Evolutionary conservation across 129 eudicot species (phyloP).

Genomic region (Oenanthe sinensis): DNA sequence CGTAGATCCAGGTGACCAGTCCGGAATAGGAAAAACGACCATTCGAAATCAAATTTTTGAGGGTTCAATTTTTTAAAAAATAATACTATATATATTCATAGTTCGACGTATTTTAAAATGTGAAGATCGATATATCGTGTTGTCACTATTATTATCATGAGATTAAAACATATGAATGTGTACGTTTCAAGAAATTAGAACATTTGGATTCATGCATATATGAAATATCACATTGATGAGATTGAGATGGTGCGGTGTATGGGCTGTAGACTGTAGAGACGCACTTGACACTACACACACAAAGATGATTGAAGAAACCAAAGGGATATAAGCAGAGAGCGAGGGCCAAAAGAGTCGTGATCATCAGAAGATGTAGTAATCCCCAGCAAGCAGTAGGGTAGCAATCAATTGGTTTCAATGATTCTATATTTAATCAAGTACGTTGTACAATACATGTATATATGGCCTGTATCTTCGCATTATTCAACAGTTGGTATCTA

Average conservation of each 20-base stretch:
- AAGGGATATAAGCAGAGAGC: no score
- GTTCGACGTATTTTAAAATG: no score
- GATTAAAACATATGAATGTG: no score
- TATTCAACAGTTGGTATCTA: constrained; percentile 2
- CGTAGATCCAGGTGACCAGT: no score
- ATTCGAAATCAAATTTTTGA: no score
- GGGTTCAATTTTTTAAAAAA: no score
- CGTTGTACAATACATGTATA: not conserved
- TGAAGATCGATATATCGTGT: no score
- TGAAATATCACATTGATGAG: no score
- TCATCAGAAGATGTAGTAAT: not conserved
- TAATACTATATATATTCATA: no score
- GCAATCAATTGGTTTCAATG: not conserved
- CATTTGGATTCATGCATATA: not conserved
- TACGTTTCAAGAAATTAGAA: no score
- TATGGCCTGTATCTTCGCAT: not conserved
- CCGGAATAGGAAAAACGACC: no score
- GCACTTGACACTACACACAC: not conserved
- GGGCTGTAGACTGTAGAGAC: not conserved
- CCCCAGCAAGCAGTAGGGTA: constrained; percentile 8
- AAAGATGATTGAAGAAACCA: constrained; percentile 1
- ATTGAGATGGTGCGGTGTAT: not conserved
- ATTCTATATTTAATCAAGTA: not conserved
- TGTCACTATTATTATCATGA: no score
- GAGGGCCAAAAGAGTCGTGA: not conserved